phyloP scores from a whole-genome alignment of 805 yeast species.

The Saccharomycopsis schoenii region DNA sequence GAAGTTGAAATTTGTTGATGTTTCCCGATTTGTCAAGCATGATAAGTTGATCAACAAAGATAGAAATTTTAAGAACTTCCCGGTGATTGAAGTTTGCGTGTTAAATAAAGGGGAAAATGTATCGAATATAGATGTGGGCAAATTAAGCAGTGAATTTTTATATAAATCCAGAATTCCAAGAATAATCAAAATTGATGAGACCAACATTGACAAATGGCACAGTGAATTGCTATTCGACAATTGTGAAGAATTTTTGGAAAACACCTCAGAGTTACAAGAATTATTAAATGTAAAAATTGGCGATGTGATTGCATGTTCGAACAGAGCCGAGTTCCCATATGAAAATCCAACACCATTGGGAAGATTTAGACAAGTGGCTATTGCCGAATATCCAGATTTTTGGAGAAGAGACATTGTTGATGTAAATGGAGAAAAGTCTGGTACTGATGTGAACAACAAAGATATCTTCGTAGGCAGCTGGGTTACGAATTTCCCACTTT shows the following conservation, averaged over 20 bases:
- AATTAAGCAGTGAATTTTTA: conserved; percentile 30
- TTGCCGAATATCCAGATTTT: conserved; percentile 39
- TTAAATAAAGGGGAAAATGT: conserved; percentile 37
- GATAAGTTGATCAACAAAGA: conserved; percentile 21
- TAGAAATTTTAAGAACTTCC: conserved; percentile 36
- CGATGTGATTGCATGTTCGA: conserved; percentile 70
- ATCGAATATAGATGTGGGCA: conserved; percentile 23
- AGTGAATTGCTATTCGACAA: conserved; percentile 21
- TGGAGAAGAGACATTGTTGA: conserved; percentile 34
- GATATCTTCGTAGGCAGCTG: conserved; percentile 54
- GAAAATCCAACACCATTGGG: conserved; percentile 97
- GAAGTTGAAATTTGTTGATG: conserved; percentile 36
- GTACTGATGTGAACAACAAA: conserved; percentile 21
- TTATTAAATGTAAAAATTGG: conserved; percentile 44
- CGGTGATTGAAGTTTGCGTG: conserved; percentile 67
- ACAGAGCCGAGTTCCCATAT: conserved; percentile 58
- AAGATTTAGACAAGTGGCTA: conserved; percentile 65
- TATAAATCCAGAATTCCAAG: conserved; percentile 53
- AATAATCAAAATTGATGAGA: conserved; percentile 40
- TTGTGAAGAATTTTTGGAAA: conserved; percentile 27
- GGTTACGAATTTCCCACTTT: conserved; percentile 90
- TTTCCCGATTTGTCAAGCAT: conserved; percentile 28
- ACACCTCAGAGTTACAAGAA: conserved; percentile 23
- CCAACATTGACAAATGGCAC: conserved; percentile 37
- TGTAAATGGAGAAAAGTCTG: not conserved